Base-by-base conservation (phyloP, 768 basidiomycete species). In the Trametes gibbosa region DNA sequence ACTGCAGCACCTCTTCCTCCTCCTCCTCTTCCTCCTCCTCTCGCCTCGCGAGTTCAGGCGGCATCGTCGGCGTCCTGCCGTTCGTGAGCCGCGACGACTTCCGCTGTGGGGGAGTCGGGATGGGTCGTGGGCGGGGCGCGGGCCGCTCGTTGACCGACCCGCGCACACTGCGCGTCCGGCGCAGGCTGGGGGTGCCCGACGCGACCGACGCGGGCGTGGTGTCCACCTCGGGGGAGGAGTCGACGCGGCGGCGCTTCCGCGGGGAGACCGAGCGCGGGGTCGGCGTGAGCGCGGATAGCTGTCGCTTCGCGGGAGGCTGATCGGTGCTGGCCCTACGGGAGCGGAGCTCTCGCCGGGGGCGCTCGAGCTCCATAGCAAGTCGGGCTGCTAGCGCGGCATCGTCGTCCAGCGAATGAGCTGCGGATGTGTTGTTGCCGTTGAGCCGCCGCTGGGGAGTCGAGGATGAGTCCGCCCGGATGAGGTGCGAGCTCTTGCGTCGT, bases 211-310 rank as follows among this genome's bases (percentile, higher is more conserved):
- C 25, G 9, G 43, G 40, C 3, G 51, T 55, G 7, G 21, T 50
- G 48, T 70, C 69, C 21, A 62, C 60, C 48, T 62, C 56, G 7
- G 64, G 63, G 1, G 71, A 69, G 23, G 65, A 70, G 46, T 71
- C 68, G 43, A 71, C 66, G n/a, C 70, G 69, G 40, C 70, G 65
- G 39, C 72, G 70, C 61, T 73, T 69, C 29, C 65, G 63, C 42
- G 67, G 65, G 10, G 66, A 67, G 5, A 37, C 54, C 24, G 65
- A 65, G 50, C 63, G 56, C 16, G 43, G 32, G 13, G 64, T 37
- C 16, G 62, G 35, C 27, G 51, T 37, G 12, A 56, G 55, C 27
- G 47, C 40, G 3, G 47, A 49, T 27, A 49, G 19, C 14, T 56
- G 55, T 25, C 58, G 49, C 48, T 63, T 63, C 35, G 35, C 29